Evolutionary conservation across 2,329 filamentous ascomycete genomes (phyloP).

Genomic region (Massarina eburnea): DNA sequence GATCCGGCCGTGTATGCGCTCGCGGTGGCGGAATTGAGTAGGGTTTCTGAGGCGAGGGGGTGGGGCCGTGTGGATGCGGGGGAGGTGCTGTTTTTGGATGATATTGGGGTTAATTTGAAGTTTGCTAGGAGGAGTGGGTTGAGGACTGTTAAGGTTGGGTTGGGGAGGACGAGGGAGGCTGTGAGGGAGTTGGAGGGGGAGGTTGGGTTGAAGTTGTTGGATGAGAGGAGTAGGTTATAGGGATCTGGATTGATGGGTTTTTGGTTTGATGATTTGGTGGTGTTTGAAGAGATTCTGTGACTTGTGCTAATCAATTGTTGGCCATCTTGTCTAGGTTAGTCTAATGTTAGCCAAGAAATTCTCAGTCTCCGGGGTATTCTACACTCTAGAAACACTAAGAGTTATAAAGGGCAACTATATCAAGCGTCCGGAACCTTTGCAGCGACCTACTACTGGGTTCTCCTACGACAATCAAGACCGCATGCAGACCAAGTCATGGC

Average conservation of each 20-base stretch:
- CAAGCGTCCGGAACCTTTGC: no score
- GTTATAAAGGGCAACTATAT: no score
- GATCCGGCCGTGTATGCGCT: slow-evolving; percentile 78
- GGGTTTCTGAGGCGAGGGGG: slow-evolving; percentile 60
- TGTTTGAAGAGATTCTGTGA: no score
- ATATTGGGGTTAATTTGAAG: slow-evolving; percentile 92
- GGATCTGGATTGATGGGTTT: not conserved
- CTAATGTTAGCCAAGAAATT: no score
- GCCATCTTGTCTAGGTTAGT: no score
- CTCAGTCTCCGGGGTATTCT: no score
- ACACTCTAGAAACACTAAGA: no score
- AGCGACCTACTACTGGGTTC: no score
- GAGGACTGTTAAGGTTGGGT: slow-evolving; percentile 77
- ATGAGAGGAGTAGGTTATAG: slow-evolving; percentile 40
- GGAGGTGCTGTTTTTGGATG: slow-evolving; percentile 86
- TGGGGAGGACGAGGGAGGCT: slow-evolving; percentile 78
- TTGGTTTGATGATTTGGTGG: no score
- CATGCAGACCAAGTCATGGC: no score
- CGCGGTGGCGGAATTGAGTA: slow-evolving; percentile 67
- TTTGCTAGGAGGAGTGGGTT: slow-evolving; percentile 74
- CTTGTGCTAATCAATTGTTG: no score
- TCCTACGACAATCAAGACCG: no score
- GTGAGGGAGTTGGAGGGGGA: slow-evolving; percentile 77
- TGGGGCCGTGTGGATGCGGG: slow-evolving; percentile 57
- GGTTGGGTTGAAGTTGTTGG: slow-evolving; percentile 67